These are phyloP conservation scores for Penicillium cataractarum DNA, from an alignment of 495 filamentous ascomycete genomes.

Conservation along the genomic window DNA sequence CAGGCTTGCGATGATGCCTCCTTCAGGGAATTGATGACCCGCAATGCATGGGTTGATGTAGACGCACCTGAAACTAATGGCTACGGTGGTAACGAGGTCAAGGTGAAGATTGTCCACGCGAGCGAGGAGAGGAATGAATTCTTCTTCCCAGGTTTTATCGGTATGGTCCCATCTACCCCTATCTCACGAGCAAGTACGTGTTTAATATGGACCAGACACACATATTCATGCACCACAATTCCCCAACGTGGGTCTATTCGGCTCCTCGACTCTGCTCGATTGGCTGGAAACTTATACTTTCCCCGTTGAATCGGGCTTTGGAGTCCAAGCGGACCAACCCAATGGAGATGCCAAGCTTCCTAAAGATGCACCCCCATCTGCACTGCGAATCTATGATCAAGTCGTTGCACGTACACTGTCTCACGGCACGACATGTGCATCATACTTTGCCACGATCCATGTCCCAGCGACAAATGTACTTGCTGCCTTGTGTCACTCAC, in stretches of 20 bases:
- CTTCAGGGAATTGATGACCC: slow-evolving; percentile 46
- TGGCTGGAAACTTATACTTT: slow-evolving; percentile 98
- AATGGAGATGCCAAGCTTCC: slow-evolving; percentile 20
- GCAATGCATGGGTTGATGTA: slow-evolving; percentile 46
- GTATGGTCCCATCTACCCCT: slow-evolving; percentile 41
- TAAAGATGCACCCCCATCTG: slow-evolving; percentile 41
- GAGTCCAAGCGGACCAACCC: slow-evolving; percentile 22
- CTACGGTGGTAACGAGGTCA: slow-evolving; percentile 6
- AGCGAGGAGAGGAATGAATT: slow-evolving; percentile 58
- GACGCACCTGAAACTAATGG: slow-evolving; percentile 7
- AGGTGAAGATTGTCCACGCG: slow-evolving; percentile 33
- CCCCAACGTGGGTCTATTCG: slow-evolving; percentile 90
- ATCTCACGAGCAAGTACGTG: slow-evolving; percentile 9
- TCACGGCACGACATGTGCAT: slow-evolving; percentile 86
- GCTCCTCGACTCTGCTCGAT: slow-evolving; percentile 82
- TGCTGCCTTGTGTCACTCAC: slow-evolving; percentile 71
- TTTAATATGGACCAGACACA: slow-evolving; percentile 63
- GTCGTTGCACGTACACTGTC: slow-evolving; percentile 78
- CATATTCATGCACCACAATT: slow-evolving; percentile 95
- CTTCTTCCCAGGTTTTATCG: slow-evolving; percentile 94
- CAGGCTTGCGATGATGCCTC: slow-evolving; percentile 36
- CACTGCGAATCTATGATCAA: slow-evolving; percentile 67
- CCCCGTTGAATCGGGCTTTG: slow-evolving; percentile 79
- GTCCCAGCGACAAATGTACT: slow-evolving; percentile 84
- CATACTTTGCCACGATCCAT: slow-evolving; percentile 90